These are phyloP conservation scores for Euryodendron excelsum DNA, from an alignment of 148 eudicot species.

Conservation along the genomic window DNA sequence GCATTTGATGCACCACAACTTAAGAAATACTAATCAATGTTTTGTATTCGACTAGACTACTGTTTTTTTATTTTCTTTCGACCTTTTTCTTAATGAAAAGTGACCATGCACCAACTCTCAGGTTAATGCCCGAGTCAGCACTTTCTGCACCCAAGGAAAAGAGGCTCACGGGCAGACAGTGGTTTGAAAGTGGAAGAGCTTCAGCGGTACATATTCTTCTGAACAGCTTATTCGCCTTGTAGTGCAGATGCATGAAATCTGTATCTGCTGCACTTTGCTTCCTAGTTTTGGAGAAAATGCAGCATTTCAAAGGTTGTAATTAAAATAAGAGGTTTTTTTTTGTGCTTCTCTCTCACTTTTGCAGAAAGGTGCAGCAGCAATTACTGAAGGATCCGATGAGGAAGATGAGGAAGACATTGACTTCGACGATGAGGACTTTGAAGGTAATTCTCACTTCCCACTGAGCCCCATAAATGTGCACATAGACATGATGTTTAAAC, in stretches of 20 bases:
- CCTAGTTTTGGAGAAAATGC: neutral
- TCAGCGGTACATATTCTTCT: constrained; percentile 44
- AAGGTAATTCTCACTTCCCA: constrained; percentile 42
- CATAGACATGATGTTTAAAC: constrained; percentile 12
- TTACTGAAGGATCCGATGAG: constrained; percentile 58
- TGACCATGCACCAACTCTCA: constrained; percentile 21
- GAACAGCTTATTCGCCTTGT: neutral
- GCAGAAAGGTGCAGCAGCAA: constrained; percentile 31
- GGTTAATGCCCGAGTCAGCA: constrained; percentile 93
- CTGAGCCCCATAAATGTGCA: neutral
- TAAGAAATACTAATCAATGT: neutral
- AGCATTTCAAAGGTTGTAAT: neutral
- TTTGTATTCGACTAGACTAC: neutral
- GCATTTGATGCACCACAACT: neutral
- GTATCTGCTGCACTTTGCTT: neutral
- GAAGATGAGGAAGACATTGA: constrained; percentile 84
- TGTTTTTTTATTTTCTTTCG: neutral
- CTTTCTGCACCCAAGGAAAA: constrained; percentile 80
- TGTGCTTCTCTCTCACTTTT: too few relatives aligned
- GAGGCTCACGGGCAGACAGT: constrained; percentile 83
- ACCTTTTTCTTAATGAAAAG: neutral
- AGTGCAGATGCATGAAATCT: neutral
- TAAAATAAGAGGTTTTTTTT: neutral
- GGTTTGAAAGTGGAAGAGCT: constrained; percentile 97
- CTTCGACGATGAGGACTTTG: constrained; percentile 82